Conservation (phyloP, 2,329 filamentous ascomycete genomes). For the Fusarium xyrophilum region DNA sequence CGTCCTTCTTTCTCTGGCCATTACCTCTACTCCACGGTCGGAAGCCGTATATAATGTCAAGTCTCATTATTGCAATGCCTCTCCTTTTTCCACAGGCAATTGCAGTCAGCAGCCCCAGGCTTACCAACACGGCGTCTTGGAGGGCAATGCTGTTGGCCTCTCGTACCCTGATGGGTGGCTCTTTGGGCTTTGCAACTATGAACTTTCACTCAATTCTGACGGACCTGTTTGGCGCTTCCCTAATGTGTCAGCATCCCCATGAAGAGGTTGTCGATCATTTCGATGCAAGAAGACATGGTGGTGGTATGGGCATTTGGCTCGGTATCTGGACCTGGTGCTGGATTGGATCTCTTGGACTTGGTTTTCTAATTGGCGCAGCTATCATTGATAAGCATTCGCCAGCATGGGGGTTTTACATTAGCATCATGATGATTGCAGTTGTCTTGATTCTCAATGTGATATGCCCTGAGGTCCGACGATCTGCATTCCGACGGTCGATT, state of each 20-base stretch:
- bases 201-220: conserved; percentile 75
- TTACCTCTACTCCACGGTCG: conserved; percentile 76
- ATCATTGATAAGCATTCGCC: conserved; percentile 71
- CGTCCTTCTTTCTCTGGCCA: conserved; percentile 76
- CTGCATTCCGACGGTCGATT: conserved; percentile 71
- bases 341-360: conserved; percentile 73
- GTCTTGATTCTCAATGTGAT: conserved; percentile 74
- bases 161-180: conserved; percentile 70
- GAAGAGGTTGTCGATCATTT: conserved; percentile 72
- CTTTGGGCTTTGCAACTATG: conserved; percentile 78
- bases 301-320: conserved; percentile 81
- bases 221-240: conserved; percentile 77
- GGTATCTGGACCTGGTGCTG: conserved; percentile 81
- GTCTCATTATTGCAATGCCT: conserved; percentile 73
- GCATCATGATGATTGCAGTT: conserved; percentile 69
- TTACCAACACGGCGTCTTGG: conserved; percentile 63
- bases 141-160: conserved; percentile 67
- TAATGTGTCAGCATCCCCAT: conserved; percentile 75
- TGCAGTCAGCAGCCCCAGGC: conserved; percentile 63
- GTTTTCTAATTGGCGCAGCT: conserved; percentile 73
- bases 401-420: conserved; percentile 78
- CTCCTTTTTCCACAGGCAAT: conserved; percentile 79
- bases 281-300: conserved; percentile 76
- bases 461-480: conserved; percentile 74
- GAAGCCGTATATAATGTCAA: conserved; percentile 76